Evolutionary conservation across 129 eudicot species (phyloP).

Genomic region (Centella asiatica): DNA sequence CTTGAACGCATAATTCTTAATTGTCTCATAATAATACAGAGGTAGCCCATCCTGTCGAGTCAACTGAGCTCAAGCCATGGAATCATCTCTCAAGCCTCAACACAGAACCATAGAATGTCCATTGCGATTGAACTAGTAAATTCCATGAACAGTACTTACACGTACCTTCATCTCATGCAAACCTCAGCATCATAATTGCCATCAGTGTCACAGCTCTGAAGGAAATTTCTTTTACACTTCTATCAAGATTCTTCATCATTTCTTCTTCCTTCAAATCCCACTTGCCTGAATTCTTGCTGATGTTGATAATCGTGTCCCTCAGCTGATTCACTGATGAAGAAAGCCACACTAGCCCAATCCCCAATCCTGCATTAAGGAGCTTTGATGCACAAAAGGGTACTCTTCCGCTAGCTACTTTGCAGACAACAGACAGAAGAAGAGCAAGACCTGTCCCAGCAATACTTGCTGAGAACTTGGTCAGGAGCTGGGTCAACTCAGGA

Average conservation of each 20-base stretch:
- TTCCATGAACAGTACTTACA: background rate
- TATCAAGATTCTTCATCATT: slow-evolving; percentile 52
- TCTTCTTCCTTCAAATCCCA: slow-evolving; percentile 50
- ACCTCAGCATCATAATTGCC: slow-evolving; percentile 60
- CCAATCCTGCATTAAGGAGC: slow-evolving; percentile 62
- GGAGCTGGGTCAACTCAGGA: slow-evolving; percentile 61
- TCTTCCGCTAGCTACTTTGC: slow-evolving; percentile 46
- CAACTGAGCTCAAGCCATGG: no score
- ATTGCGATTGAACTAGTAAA: background rate
- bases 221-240: slow-evolving; percentile 54
- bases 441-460: slow-evolving; percentile 93
- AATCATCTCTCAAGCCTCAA: background rate
- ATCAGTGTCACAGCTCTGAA: slow-evolving; percentile 60
- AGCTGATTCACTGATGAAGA: slow-evolving; percentile 68
- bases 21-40: background rate
- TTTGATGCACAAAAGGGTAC: slow-evolving; percentile 66
- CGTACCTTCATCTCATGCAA: background rate
- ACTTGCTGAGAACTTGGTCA: slow-evolving; percentile 81
- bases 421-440: slow-evolving; percentile 54
- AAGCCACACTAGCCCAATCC: slow-evolving; percentile 93
- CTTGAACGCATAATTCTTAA: background rate
- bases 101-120: no score
- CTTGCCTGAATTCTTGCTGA: slow-evolving; percentile 46
- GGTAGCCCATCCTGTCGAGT: no score
- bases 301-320: slow-evolving; percentile 54